Base-by-base conservation (phyloP, 345 rosid genomes). In the Syzygium grande region DNA sequence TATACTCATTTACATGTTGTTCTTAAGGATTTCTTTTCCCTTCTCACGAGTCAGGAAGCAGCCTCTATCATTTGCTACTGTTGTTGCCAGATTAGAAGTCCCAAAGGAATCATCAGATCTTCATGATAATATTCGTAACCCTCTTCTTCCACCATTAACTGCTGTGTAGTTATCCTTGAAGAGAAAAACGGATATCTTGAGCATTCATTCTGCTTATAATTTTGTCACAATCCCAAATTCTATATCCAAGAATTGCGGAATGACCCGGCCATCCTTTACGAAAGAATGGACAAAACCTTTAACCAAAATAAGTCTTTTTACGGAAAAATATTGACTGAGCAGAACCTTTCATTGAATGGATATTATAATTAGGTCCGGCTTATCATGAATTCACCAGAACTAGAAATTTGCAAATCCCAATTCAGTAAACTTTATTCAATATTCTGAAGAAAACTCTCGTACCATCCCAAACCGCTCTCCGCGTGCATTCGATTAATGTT, bases 121-220 rank as follows among this genome's bases (percentile, higher is more conserved):
- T 11, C 68, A 5, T 12, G 68, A 59, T 59, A 27, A 59, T 59
- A 12, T 1, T 12, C 68, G 27, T 59, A 59, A 27, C 63, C 63
- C 29, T 10, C 63, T 58, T 58, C 63, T 58, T 5, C 63, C 63
- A 1, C 17, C 68, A 59, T 30, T 30, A 27, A 59, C 34, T 59
- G 1, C 34, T 11, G 0, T 1, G 68, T 27, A 27, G n/a, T 27
- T 27, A 0, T 59, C 8, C 65, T 61, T 3, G 9, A 3, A n/a
- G 19, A 61, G 73, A 63, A 61, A 61, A 63, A 63, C 34, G 38
- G 12, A n/a, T n/a, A 63, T n/a, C 77, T 63, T 3, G 38, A 29
- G 38, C 41, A 29, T 29, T 63, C 77, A 29, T 29, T 63, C 77
- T 29, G 8, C 11, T 63, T 34, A 1, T 63, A 34, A 29, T 29